Percentiles rank a stretch among this genome's conserved stretches.
Evolutionary conservation across 2,329 filamentous ascomycete genomes (phyloP).

Genomic region (Cordyceps farinosa): DNA sequence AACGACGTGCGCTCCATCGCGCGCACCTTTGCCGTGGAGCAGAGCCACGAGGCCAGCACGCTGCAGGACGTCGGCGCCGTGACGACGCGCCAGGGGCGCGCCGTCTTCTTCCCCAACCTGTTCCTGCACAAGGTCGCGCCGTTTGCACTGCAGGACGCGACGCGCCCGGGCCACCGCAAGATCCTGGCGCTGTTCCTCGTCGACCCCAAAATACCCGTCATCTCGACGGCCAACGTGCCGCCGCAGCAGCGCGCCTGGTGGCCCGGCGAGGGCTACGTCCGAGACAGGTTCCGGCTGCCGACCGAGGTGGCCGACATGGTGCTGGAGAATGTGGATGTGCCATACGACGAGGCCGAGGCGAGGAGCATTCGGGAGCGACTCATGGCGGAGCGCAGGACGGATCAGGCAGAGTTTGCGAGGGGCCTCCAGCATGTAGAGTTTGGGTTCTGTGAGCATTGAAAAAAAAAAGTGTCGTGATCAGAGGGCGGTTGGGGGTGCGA

Average conservation of each 20-base stretch:
- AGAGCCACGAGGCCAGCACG: constrained; percentile 13
- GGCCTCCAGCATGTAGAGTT: background rate
- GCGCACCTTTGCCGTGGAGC: constrained; percentile 34
- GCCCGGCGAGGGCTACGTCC: constrained; percentile 1
- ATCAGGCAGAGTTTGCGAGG: background rate
- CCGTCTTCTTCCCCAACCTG: constrained; percentile 55
- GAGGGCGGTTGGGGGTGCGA: background rate
- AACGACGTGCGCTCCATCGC: constrained; percentile 33
- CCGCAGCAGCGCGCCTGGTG: constrained; percentile 41
- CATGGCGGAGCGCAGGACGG: constrained; percentile 13
- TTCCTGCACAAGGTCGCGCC: constrained; percentile 49
- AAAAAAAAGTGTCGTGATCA: background rate
- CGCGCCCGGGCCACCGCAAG: constrained; percentile 54
- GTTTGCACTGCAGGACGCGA: constrained; percentile 50
- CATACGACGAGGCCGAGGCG: background rate
- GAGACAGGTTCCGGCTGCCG: background rate
- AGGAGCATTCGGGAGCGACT: constrained; percentile 5
- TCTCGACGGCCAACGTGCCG: constrained; percentile 43
- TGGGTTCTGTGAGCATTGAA: background rate
- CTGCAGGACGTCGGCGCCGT: constrained; percentile 45
- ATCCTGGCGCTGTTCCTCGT: constrained; percentile 60
- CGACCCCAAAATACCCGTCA: constrained; percentile 48
- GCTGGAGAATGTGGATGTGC: background rate
- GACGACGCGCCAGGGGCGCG: constrained; percentile 42
- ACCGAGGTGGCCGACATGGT: constrained; percentile 1